Conservation (phyloP, 495 filamentous ascomycete genomes). For the Extremus antarcticus region DNA sequence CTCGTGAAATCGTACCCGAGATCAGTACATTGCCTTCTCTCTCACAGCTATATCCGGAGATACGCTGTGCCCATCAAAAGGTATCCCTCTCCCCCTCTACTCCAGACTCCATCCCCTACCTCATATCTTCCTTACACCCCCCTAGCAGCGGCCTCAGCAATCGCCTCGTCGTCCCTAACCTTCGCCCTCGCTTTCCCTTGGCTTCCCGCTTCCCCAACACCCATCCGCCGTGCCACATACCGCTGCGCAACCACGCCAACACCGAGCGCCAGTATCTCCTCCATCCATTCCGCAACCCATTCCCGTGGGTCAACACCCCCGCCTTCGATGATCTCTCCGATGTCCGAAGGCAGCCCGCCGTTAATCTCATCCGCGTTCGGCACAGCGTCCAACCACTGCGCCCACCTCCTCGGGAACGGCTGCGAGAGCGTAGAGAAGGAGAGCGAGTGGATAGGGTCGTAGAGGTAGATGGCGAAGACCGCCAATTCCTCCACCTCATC, state of each 20-base stretch:
- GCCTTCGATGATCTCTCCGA: conserved; percentile 72
- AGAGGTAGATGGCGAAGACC: conserved; percentile 79
- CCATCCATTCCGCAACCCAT: conserved; percentile 96
- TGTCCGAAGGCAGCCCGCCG: conserved; percentile 60
- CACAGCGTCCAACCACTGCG: conserved; percentile 79
- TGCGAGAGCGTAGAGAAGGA: conserved; percentile 78
- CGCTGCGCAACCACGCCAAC: conserved; percentile 86
- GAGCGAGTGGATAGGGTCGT: conserved; percentile 88
- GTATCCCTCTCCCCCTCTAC: background rate
- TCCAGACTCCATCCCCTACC: background rate
- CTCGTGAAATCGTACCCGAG: too few relatives aligned
- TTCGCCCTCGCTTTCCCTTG: conserved; percentile 68
- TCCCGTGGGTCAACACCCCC: conserved; percentile 92
- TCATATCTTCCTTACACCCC: conserved; percentile 36
- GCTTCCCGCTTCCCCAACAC: conserved; percentile 76
- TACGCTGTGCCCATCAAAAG: too few relatives aligned
- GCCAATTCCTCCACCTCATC: conserved; percentile 48
- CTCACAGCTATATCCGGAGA: too few relatives aligned
- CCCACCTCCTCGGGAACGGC: conserved; percentile 73
- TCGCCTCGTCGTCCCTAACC: conserved; percentile 39
- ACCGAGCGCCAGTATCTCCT: conserved; percentile 70
- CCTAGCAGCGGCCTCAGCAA: conserved; percentile 73
- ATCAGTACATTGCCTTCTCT: too few relatives aligned
- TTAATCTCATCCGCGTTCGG: conserved; percentile 33
- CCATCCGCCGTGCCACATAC: conserved; percentile 92